These are phyloP conservation scores for Betula pendula DNA, from an alignment of 306 rosid species.

Conservation along the genomic window DNA sequence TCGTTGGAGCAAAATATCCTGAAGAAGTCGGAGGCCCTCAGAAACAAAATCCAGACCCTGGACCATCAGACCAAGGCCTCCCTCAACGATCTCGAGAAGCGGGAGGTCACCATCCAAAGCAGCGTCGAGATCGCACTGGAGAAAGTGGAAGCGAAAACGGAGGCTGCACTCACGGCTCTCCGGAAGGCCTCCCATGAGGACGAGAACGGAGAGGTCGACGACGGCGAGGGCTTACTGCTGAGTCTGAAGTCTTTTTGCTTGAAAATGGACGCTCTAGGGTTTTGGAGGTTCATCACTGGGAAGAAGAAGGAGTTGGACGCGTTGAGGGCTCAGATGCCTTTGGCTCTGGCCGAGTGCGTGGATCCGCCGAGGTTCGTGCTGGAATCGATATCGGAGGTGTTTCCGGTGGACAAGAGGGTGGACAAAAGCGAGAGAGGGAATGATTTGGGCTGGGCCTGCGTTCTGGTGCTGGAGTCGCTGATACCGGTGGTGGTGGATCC, in stretches of 20 bases:
- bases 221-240: conserved; percentile 60
- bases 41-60: conserved; percentile 53
- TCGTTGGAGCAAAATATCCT: conserved; percentile 69
- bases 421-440: conserved; percentile 55
- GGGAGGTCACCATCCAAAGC: conserved; percentile 67
- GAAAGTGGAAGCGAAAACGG: conserved; percentile 55
- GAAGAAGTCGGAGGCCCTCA: conserved; percentile 72
- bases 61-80: conserved; percentile 67
- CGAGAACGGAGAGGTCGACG: conserved; percentile 77
- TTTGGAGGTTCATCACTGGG: conserved; percentile 71
- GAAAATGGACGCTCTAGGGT: conserved; percentile 70
- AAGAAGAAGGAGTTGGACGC: conserved; percentile 85
- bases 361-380: conserved; percentile 91
- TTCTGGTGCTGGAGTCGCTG: conserved; percentile 77
- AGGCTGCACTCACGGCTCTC: conserved; percentile 52
- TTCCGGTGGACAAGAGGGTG: conserved; percentile 79
- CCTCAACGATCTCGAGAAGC: conserved; percentile 69
- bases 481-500: conserved; percentile 85
- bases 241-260: conserved; percentile 63
- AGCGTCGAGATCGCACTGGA: conserved; percentile 73
- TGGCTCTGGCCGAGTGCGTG: conserved; percentile 66
- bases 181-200: conserved; percentile 34
- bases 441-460: conserved; percentile 97
- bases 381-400: conserved; percentile 88
- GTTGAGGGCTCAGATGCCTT: conserved; percentile 67